A percentile compares a stretch with the other conserved stretches of the same genome.
phyloP scores from a whole-genome alignment of 1,284 basidiomycete genomes.

The Hemileia vastatrix region DNA sequence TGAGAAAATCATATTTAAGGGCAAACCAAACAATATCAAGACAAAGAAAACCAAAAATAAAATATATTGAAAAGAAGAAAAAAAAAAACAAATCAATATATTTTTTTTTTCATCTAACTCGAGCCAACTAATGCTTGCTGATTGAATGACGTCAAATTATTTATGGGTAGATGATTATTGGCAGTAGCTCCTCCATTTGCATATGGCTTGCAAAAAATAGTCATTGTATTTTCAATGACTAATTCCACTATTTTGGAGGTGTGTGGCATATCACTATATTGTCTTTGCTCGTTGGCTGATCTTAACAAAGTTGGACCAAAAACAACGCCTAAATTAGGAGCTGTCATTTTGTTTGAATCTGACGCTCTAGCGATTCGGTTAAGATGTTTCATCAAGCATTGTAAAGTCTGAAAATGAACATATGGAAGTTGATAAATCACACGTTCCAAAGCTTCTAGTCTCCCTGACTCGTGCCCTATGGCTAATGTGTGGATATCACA shows the following conservation, averaged over 20 bases:
- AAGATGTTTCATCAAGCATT: conserved; percentile 77
- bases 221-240: background rate
- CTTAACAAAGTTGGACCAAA: conserved; percentile 60
- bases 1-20: no score
- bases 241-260: conserved; percentile 18
- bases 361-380: conserved; percentile 43
- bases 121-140: background rate
- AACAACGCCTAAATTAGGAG: conserved; percentile 95
- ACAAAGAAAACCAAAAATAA: no score
- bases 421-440: conserved; percentile 68
- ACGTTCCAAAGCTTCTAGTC: conserved; percentile 57
- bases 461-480: conserved; percentile 53
- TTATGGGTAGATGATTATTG: background rate
- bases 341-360: conserved; percentile 81
- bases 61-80: background rate
- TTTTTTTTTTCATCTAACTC: background rate
- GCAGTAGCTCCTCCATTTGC: background rate
- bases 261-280: conserved; percentile 17
- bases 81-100: background rate
- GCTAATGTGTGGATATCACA: conserved; percentile 49
- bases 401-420: conserved; percentile 78
- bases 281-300: conserved; percentile 6
- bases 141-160: background rate
- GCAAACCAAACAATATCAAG: no score
- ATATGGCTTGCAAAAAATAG: conserved; percentile 2